Conservation (phyloP, 768 basidiomycete species). For the Auricularia heimuer region DNA sequence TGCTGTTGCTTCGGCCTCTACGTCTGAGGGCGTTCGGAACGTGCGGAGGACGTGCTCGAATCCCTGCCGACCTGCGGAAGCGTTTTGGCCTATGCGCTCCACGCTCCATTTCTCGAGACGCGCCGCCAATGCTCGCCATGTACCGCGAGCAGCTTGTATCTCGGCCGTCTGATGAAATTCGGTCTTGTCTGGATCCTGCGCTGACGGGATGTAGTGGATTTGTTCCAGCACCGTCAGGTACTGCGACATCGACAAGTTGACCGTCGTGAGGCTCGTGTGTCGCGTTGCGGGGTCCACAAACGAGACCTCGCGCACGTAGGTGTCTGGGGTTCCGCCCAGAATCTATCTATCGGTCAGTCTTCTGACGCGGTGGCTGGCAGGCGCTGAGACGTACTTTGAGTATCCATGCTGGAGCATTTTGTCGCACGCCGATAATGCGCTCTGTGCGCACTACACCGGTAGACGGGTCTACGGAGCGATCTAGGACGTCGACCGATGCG, state of each 20-base stretch:
- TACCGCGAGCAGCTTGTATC: conserved; percentile 69
- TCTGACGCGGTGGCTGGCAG: background rate
- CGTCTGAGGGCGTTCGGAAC: conserved; percentile 34
- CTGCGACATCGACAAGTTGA: conserved; percentile 91
- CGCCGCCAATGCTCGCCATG: conserved; percentile 77
- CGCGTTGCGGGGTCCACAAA: conserved; percentile 81
- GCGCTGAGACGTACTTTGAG: conserved; percentile 56
- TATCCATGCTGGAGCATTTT: conserved; percentile 86
- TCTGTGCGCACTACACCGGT: conserved; percentile 91
- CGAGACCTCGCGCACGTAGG: conserved; percentile 89
- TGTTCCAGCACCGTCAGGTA: conserved; percentile 87
- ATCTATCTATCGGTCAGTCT: conserved; percentile 35
- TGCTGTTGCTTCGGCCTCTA: background rate
- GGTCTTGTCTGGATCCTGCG: conserved; percentile 41
- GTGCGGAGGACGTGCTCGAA: conserved; percentile 82
- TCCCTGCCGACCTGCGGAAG: conserved; percentile 76
- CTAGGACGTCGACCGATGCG: conserved; percentile 76
- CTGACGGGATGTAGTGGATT: conserved; percentile 75
- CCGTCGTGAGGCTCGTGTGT: conserved; percentile 75
- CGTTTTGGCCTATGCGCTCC: conserved; percentile 87
- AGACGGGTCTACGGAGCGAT: conserved; percentile 70
- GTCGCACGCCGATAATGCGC: conserved; percentile 82
- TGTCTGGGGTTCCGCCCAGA: conserved; percentile 88
- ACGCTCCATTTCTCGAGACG: conserved; percentile 78
- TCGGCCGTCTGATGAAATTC: conserved; percentile 84